These are phyloP conservation scores for Candida multigemmis DNA, from an alignment of 805 yeast species.

Conservation along the genomic window DNA sequence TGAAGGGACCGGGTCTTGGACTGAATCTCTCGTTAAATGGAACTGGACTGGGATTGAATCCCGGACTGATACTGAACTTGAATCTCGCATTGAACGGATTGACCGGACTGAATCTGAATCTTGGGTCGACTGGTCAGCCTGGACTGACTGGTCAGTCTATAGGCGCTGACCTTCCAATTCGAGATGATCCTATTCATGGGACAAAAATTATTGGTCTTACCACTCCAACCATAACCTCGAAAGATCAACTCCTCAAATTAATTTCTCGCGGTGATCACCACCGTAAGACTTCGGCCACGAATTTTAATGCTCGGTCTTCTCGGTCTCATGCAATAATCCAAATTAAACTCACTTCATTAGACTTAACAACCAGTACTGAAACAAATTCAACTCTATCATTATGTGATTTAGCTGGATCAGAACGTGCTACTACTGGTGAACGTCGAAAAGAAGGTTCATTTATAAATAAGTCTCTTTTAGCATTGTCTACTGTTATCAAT, in stretches of 20 bases:
- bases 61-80: too few species aligned
- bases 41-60: too few species aligned
- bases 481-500: constrained; percentile 88
- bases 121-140: too few species aligned
- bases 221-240: constrained; percentile 46
- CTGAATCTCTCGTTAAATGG: too few species aligned
- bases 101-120: too few species aligned
- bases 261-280: constrained; percentile 64
- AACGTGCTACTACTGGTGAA: constrained; percentile 70
- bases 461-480: constrained; percentile 83
- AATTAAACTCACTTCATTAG: constrained; percentile 44
- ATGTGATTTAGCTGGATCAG: constrained; percentile 97
- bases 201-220: constrained; percentile 68
- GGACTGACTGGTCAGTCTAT: constrained; percentile 12
- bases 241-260: constrained; percentile 50
- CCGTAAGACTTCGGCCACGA: constrained; percentile 81
- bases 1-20: too few species aligned
- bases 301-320: constrained; percentile 78
- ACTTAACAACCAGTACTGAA: constrained; percentile 28
- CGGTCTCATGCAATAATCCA: constrained; percentile 88
- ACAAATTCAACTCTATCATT: constrained; percentile 60
- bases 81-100: too few species aligned
- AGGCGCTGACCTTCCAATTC: constrained; percentile 52
- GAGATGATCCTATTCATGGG: constrained; percentile 70
- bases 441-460: constrained; percentile 90